phyloP scores from a whole-genome alignment of 2,329 filamentous ascomycete genomes.

The Venturia aucupariae region DNA sequence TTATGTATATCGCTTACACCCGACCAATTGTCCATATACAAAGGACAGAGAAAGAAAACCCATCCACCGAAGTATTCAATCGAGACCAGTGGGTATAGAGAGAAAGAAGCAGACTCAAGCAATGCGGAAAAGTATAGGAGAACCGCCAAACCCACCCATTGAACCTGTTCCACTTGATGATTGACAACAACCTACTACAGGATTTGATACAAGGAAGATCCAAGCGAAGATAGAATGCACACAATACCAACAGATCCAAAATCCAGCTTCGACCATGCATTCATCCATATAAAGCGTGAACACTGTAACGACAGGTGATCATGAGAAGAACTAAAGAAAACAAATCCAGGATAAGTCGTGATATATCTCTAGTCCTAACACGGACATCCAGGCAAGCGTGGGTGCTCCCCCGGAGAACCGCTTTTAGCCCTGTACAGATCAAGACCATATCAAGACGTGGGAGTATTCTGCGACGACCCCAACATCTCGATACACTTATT shows the following conservation, averaged over 20 bases:
- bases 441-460: not conserved
- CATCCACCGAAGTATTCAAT: not conserved
- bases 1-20: not conserved
- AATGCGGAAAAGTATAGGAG: not conserved
- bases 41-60: not conserved
- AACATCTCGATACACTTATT: conserved; percentile 68
- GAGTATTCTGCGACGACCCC: conserved; percentile 1
- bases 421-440: not conserved
- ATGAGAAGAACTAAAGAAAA: not conserved
- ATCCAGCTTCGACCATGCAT: not conserved
- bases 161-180: too few relatives aligned
- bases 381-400: not conserved
- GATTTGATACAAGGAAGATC: not conserved
- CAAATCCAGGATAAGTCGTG: not conserved
- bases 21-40: not conserved
- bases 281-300: not conserved
- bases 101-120: not conserved
- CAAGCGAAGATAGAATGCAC: not conserved
- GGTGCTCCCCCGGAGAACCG: not conserved
- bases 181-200: not conserved
- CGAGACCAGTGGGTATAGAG: conserved; percentile 6
- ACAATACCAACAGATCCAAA: not conserved
- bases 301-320: not conserved
- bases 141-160: not conserved
- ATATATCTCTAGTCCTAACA: not conserved